These are phyloP conservation scores for Cyberlindnera sargentensis DNA, from an alignment of 805 yeast genomes.

Conservation along the genomic window DNA sequence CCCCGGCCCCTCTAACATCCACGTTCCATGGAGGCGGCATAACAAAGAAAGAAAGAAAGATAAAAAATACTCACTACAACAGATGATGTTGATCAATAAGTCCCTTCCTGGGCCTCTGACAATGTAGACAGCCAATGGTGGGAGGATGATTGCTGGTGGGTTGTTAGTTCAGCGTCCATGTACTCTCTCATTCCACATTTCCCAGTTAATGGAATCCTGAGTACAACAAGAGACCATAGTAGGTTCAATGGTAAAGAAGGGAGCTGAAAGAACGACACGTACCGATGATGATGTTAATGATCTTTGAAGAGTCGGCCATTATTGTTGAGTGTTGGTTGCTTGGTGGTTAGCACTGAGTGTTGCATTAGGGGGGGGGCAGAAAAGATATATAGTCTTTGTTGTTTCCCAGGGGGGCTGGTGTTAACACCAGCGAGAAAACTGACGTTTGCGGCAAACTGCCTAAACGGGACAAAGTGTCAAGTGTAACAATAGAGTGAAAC, in stretches of 20 bases:
- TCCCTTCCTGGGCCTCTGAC: conserved; percentile 59
- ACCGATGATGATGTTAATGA: conserved; percentile 32
- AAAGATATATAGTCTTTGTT: not conserved
- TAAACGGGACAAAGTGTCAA: too few species aligned
- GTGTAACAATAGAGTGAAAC: too few species aligned
- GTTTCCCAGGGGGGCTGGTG: not conserved
- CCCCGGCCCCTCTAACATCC: too few species aligned
- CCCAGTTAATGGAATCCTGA: too few species aligned
- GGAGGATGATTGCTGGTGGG: conserved; percentile 48
- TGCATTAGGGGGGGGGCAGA: not conserved
- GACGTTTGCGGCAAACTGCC: too few species aligned
- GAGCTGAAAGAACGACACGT: conserved; percentile 10
- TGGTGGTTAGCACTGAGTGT: too few species aligned
- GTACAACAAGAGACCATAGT: too few species aligned
- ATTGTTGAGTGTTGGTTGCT: not conserved
- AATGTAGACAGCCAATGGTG: conserved; percentile 73
- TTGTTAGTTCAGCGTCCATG: not conserved
- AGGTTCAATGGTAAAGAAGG: too few species aligned
- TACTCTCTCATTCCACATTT: too few species aligned
- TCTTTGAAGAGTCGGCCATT: conserved; percentile 26
- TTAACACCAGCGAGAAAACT: too few species aligned
- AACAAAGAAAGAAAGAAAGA: not conserved
- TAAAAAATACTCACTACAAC: conserved; percentile 34
- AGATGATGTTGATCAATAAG: conserved; percentile 56
- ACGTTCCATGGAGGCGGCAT: too few species aligned